Evolutionary conservation across 176 grass and related monocot genomes (phyloP).

Genomic region (Tillandsia fasciculata): DNA sequence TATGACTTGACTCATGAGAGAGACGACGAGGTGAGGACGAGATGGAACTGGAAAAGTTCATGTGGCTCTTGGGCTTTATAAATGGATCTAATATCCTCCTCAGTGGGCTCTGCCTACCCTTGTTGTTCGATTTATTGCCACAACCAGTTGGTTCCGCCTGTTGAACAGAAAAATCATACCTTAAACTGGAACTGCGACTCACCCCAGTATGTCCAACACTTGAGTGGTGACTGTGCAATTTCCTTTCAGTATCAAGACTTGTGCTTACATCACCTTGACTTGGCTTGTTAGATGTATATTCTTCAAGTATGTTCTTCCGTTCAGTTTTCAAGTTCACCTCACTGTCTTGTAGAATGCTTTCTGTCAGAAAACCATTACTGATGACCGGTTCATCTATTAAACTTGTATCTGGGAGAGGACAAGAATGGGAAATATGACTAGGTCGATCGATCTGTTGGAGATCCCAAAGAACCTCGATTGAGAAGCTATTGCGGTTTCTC

Average conservation of each 20-base stretch:
- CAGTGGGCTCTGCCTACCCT: conserved; percentile 63
- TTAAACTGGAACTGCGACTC: conserved; percentile 50
- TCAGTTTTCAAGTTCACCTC: conserved; percentile 7
- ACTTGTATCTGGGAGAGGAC: conserved; percentile 46
- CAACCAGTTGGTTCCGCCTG: conserved; percentile 11
- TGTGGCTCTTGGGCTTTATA: conserved; percentile 46
- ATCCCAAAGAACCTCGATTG: conserved; percentile 40
- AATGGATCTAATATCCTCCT: conserved; percentile 92
- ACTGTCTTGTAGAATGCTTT: conserved; percentile 18
- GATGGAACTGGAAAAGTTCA: conserved; percentile 26
- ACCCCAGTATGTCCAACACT: conserved; percentile 32
- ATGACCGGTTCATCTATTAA: conserved; percentile 23
- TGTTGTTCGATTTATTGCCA: conserved; percentile 46
- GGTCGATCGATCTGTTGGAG: conserved; percentile 20
- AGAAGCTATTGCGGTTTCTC: conserved; percentile 30
- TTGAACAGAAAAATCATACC: conserved; percentile 28
- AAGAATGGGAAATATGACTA: conserved; percentile 50
- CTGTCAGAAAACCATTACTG: neutral
- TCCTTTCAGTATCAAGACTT: conserved; percentile 20
- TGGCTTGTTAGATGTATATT: conserved; percentile 6
- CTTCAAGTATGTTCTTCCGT: conserved; percentile 13
- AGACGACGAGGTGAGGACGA: conserved; percentile 28
- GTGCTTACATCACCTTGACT: conserved; percentile 24
- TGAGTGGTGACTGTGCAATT: conserved; percentile 15
- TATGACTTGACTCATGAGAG: conserved; percentile 30